Evolutionary conservation across 164 flowering plant genomes (phyloP), one percentile per base, ranked within the genome.

Genomic region (Stephania japonica): DNA sequence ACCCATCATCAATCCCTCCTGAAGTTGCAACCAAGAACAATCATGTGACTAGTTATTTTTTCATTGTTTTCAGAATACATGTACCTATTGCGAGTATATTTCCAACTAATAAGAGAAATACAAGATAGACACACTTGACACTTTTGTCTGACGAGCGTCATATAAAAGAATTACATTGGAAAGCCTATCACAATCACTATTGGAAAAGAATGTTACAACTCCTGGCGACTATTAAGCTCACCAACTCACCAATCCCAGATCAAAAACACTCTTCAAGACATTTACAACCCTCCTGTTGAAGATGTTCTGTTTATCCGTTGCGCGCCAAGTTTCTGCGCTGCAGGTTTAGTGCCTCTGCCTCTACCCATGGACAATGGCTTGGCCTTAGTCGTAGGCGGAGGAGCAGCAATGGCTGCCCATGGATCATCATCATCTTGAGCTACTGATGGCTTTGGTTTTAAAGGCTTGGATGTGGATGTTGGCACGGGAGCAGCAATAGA

Each of bases 341-440:
- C 81, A 42, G 89, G 76, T 83, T 87, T 94, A 9, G 80, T 77
- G 42, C 89, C 93, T 75, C 97, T 80, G 32, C 96, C 96, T 83
- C 96, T 81, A 12, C 91, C 88, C 73, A 83, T 77, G 25, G 91
- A 77, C 63, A 94, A 77, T 14, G 98, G 99, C 75, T 87, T 91
- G 63, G 88, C 94, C 69, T 81, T 87, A 19, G 97, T 89, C 0
- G 88, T 81, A 5, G 99, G 99, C 49, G 90, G 85, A 7, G 99
- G 99, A 75, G 99, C 99, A 73, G 99, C 99, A 76, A 95, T 95
- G 67, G 97, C 86, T 38, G 91, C 94, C 99, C 99, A 92, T 0
- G 92, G 93, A 59, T 94, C 97, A 72, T 89, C 89, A 49, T 84
- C 86, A 50, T 85, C 89, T 63, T 12, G 66, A 56, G 84, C 1